Evolutionary conservation across 495 filamentous ascomycete species (phyloP), one percentile per base, ranked within the genome.

Genomic region (Pyrenopolyporus hunteri): DNA sequence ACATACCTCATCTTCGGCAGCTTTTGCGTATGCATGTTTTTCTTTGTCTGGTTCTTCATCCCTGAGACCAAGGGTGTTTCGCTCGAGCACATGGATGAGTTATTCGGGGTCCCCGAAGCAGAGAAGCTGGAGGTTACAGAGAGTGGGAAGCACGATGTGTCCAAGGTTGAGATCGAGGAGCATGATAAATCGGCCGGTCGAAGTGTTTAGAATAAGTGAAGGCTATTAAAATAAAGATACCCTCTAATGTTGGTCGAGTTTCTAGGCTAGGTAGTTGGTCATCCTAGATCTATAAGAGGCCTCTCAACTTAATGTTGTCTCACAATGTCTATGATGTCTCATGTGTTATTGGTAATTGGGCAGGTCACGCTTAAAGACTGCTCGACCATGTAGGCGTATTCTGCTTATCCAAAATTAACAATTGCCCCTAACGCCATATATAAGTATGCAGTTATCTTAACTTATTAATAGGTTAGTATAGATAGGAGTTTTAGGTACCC

Each of bases 21-120:
- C 53, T 90, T 89, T 73, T 88, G 87, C 69, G 81, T 87, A 65
- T 73, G 73, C 26, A 90, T 89, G 84, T 78, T 81, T 50, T 64
- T 85, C 57, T 89, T 88, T 55, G 85, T 87, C 8, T 87, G 81
- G 79, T 88, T 91, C 76, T 85, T 87, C 49, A 80, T 90, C 32
- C 87, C 87, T 1, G 87, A 91, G 73, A 91, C 88, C 1, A 91
- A 90, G 76, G 88, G 69, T 44, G 36, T 78, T 43, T 80, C 78
- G n/a, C 75, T 82, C 14, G 78, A 80, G 51, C 75, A 77, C 40
- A 83, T 83, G 81, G 81, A 82, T 42, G 69, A 79, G 37, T 76
- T 84, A 26, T 85, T 84, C 53, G 83, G 82, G 10, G 45, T 57
- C 10, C 0, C 57, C 7, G 71, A 71, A 23, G 29, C 57, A 33